Base-by-base conservation (phyloP, 164 flowering plant genomes). In the Vitis labrusca region DNA sequence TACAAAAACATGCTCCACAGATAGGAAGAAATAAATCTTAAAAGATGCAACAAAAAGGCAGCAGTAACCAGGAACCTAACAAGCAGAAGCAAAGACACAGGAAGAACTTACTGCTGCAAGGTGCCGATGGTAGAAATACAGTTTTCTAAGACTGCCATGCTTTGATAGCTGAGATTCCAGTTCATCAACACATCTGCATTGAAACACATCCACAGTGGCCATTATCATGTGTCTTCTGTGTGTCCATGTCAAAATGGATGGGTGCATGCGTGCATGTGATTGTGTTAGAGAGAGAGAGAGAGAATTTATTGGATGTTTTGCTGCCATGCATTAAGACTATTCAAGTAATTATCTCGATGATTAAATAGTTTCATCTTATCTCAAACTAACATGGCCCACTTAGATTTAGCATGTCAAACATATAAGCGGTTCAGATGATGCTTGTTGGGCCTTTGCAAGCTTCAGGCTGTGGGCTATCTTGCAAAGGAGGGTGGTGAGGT, bases 101-200 rank as follows among this genome's bases (percentile, higher is more conserved):
- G 17, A 50, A 70, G 44, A 71, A 71, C 88, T 78, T 80, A 95
- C 99, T 19, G 93, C 80, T 62, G 99, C 93, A 74, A 95, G 98
- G 80, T 95, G 99, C 65, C 88, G 97, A 73, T 93, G 99, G 74
- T 93, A 89, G 74, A 90, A 95, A 79, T 95, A 95, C 2, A 95
- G 90, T 70, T 86, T 93, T 78, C 78, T 93, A 37, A 95, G 90
- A 79, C 97, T 90, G 27, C 98, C 98, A 79, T 93, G 89, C 82
- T 87, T 93, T 47, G 90, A 81, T 47, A 95, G 83, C 79, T 87
- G 97, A 64, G 79, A 73, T 66, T 95, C 99, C 58, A 95, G 86
- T 75, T 95, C 97, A 81, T 95, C 98, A 73, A 90, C 95, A 82
- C 98, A 93, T 78, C 99, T 95, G 84, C 58, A 72, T 17, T 19